Evolutionary conservation across 495 filamentous ascomycete genomes (phyloP).

Genomic region (Penicillium canariense): DNA sequence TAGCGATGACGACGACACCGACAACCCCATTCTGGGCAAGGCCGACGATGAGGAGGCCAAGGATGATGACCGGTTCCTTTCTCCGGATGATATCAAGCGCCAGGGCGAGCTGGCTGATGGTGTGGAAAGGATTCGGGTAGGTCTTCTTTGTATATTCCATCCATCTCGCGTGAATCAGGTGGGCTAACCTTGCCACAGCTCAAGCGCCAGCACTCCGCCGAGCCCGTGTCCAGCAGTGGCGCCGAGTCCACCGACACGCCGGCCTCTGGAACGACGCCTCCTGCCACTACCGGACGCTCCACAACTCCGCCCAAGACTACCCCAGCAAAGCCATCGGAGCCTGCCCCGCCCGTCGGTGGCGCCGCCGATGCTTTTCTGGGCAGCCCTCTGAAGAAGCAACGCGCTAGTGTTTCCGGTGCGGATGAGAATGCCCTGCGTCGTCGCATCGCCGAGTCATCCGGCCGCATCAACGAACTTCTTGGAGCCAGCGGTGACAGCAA

Average conservation of each 20-base stretch:
- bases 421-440: conserved; percentile 54
- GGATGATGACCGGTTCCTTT: conserved; percentile 58
- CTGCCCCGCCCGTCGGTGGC: conserved; percentile 29
- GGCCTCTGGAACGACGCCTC: conserved; percentile 38
- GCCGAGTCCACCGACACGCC: conserved; percentile 44
- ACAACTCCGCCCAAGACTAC: conserved; percentile 39
- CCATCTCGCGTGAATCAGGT: neutral
- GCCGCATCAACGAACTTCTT: conserved; percentile 37
- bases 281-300: conserved; percentile 34
- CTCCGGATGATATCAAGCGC: conserved; percentile 76
- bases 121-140: conserved; percentile 86
- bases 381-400: conserved; percentile 81
- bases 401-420: conserved; percentile 64
- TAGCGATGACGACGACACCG: conserved; percentile 62
- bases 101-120: conserved; percentile 88
- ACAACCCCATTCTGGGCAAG: conserved; percentile 54
- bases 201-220: conserved; percentile 90
- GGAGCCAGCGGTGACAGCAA: conserved; percentile 18
- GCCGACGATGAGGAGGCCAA: conserved; percentile 74
- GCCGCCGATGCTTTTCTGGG: conserved; percentile 56
- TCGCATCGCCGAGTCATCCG: conserved; percentile 45
- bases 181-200: conserved; percentile 54
- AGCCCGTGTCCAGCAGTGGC: conserved; percentile 58
- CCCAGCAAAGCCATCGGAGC: conserved; percentile 23
- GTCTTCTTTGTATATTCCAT: conserved; percentile 24